Evolutionary conservation across 139 green algal genomes (phyloP), one percentile per base, ranked within the genome.

Genomic region (Picochlorum sp.): DNA sequence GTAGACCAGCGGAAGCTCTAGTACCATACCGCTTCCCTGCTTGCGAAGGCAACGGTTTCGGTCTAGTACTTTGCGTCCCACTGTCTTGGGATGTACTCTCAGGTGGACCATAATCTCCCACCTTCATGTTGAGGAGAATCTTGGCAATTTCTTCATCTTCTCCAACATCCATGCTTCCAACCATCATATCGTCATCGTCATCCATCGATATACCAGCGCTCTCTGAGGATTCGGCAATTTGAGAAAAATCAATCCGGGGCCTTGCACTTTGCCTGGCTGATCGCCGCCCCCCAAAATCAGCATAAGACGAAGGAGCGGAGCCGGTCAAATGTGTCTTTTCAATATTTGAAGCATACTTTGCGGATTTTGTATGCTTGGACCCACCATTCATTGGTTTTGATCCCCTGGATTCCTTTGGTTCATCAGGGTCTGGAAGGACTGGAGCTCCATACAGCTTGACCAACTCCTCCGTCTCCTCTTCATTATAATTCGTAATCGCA

Each of bases 401-500:
- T 18, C 10, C 57, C 11, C 18, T 21, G 13, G 58, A 58, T 26
- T 20, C 44, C 14, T 49, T 28, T 51, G n/a, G 21, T 6, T 50
- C 24, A 44, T 56, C 61, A 59, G 37, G 14, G n/a, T 59, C 34
- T 21, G 61, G 61, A 11, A 66, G 34, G 9, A 66, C 61, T 56
- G 61, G 61, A 14, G 23, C 32, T 23, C 61, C 61, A 58, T 66
- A 66, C 34, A 66, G 26, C 49, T 54, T 52, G 15, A 59, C 18
- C 14, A 66, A 24, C 6, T 66, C 61, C 32, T 66, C 66, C 5
- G 56, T 66, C 56, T 73, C 66, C 24, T 26, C 20, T 18, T 61
- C 37, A 30, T 66, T 49, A 57, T 92, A 95, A 75, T 95, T 95
- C 69, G 79, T 83, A 20, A 90, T 78, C 0, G 87, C 87, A 28